Base-by-base conservation (phyloP, 2,329 filamentous ascomycete genomes). In the Arthroderma sp. region DNA sequence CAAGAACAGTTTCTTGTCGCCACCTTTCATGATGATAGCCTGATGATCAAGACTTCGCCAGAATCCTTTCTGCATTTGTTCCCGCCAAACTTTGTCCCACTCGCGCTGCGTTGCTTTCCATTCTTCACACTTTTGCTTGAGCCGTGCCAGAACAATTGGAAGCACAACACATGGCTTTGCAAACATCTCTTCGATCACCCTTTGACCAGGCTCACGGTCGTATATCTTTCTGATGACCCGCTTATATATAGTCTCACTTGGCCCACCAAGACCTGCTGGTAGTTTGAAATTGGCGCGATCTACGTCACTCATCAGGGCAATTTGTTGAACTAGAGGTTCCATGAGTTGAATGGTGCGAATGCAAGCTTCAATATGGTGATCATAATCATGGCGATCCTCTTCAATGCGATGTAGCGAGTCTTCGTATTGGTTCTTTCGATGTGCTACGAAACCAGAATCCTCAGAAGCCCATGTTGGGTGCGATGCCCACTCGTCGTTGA, bases 391-490 rank as follows among this genome's bases (percentile, higher is more conserved):
- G 4, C 91, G 83, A 62, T 98, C 91, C 64, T 98, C 91, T 64
- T 98, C 91, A 49, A 98, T 95, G 15, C 91, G 77, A 60, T 98
- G 91, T 6, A 98, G 77, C 30, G 84, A 84, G 63, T 98, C 91
- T 62, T 98, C 91, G 52, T 83, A 94, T 44, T 83, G 78, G 55
- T 98, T 98, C 74, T 98, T 98, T 50, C 89, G 80, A 65, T 98
- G 91, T 8, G 91, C 91, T 48, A 98, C 89, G 55, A 98, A 98
- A 0, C 91, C 91, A 38, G 85, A 94, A 59, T 98, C 91, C 63
- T 98, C 91, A 1, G 89, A 96, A 1, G 89, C 91, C 91, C 91
- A 98, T 0, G 91, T 98, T 3, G 91, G 91, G 65, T 98, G 91
- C 28, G 89, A 96, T 1, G 91, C 91, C 91, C 91, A 98, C 53